Conservation (phyloP, 805 yeast species). For the Candida saitoana region DNA sequence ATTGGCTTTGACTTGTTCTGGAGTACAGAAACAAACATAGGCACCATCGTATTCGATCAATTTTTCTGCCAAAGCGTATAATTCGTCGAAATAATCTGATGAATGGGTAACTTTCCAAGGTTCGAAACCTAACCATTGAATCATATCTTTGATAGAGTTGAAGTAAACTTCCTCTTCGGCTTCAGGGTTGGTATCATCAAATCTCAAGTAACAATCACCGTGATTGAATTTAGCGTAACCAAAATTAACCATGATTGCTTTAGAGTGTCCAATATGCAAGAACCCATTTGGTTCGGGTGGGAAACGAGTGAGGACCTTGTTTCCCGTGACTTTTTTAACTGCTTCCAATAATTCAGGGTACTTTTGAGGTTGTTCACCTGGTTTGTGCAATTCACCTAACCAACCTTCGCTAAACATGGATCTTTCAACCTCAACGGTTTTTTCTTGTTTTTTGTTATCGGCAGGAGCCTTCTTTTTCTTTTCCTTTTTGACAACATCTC, state of each 20-base stretch:
- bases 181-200: constrained; percentile 97
- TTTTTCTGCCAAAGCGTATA: constrained; percentile 84
- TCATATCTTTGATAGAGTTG: constrained; percentile 76
- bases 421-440: constrained; percentile 31
- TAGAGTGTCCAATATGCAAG: constrained; percentile 95
- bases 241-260: constrained; percentile 95
- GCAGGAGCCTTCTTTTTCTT: constrained; percentile 48
- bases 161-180: constrained; percentile 94
- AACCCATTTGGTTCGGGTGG: constrained; percentile 99
- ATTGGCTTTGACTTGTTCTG: constrained; percentile 83
- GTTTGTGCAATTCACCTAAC: constrained; percentile 88
- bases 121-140: constrained; percentile 87
- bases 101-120: constrained; percentile 97
- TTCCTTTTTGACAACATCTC: constrained; percentile 79
- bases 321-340: constrained; percentile 68
- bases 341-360: constrained; percentile 84
- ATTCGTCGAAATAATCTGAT: constrained; percentile 87
- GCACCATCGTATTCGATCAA: constrained; percentile 70
- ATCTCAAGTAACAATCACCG: constrained; percentile 89
- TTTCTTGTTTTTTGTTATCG: constrained; percentile 8
- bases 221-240: constrained; percentile 88
- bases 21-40: constrained; percentile 89
- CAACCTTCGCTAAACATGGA: constrained; percentile 95
- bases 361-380: constrained; percentile 92
- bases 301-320: constrained; percentile 81